Conservation (phyloP, 2,329 filamentous ascomycete genomes). For the Hypoxylon rubiginosum region DNA sequence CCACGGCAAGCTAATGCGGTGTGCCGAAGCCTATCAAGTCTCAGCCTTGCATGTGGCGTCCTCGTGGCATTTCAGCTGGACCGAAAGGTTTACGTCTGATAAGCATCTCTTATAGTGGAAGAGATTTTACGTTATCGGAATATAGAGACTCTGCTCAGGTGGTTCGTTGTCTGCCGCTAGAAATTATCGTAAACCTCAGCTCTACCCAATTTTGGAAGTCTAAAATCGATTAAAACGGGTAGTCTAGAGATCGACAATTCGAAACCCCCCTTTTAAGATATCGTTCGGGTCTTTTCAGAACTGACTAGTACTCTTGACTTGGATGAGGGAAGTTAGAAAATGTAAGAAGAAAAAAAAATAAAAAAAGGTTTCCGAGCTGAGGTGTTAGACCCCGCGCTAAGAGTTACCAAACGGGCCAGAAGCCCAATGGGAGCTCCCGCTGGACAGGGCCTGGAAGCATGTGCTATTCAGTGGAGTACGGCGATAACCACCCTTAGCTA, state of each 20-base stretch:
- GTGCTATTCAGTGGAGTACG: constrained; percentile 32
- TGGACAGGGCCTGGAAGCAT: constrained; percentile 33
- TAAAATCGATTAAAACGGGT: neutral
- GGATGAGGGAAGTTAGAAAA: neutral
- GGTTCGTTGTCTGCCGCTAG: neutral
- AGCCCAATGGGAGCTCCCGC: constrained; percentile 41
- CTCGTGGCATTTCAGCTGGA: constrained; percentile 20
- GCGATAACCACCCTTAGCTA: constrained; percentile 37
- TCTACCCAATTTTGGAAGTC: neutral
- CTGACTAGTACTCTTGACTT: neutral
- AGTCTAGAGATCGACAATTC: neutral
- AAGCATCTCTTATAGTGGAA: constrained; percentile 1
- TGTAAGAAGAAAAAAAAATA: neutral
- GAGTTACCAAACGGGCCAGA: constrained; percentile 16
- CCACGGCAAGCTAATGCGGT: constrained; percentile 32
- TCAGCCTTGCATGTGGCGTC: constrained; percentile 25
- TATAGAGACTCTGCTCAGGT: neutral
- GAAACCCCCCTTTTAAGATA: neutral
- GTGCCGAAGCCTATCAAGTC: constrained; percentile 15
- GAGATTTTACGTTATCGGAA: constrained; percentile 4
- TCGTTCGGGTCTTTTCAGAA: neutral
- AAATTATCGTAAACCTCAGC: too few relatives aligned
- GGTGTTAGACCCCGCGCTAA: constrained; percentile 24
- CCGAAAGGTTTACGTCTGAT: constrained; percentile 3
- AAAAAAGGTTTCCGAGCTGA: constrained; percentile 4